Evolutionary conservation across 1,284 basidiomycete genomes (phyloP), one percentile per base, ranked within the genome.

Genomic region (Exobasidium rhododendri): DNA sequence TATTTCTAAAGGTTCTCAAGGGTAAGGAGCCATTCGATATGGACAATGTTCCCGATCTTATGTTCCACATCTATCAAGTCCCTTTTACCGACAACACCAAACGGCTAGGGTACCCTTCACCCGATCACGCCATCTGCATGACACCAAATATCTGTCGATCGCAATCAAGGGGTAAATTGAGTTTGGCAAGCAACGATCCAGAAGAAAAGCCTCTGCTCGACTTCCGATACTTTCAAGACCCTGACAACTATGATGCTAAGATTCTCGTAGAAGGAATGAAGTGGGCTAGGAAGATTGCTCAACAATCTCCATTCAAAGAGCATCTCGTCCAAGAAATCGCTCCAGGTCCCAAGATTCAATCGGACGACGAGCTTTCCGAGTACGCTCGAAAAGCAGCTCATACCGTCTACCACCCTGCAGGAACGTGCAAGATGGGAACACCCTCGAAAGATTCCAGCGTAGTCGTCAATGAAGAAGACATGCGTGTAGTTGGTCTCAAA

Each of bases 201-300:
- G 52, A 61, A 4, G 79, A 73, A 14, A 78, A 83, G 35, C 83
- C 84, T 0, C 77, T 78, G 22, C 79, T 85, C 28, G 83, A 85
- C 65, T 84, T 84, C 45, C 81, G 81, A 53, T 84, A 83, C 71
- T 84, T 85, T 69, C 83, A 79, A 55, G 79, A 81, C 58, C 59
- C 83, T 53, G 76, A 83, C 46, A 77, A 81, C 56, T 82, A 84
- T 68, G 85, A 85, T 79, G 73, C 77, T 71, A 68, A 78, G 32
- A 70, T 83, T 11, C 70, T 85, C 56, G 76, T 85, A 24, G 84
- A 86, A 67, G 81, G 81, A 24, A 75, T 85, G 66, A 86, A 86
- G 66, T 84, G 83, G 64, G 80, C 81, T 3, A 74, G 84, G 20
- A 80, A 77, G 49, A 76, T 86, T 43, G 77, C 80, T 0, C 62